Percentiles rank a stretch among this genome's conserved stretches.
These are phyloP conservation scores for Fusarium nisikadoi DNA, from an alignment of 2,329 filamentous ascomycete genomes.

Conservation along the genomic window DNA sequence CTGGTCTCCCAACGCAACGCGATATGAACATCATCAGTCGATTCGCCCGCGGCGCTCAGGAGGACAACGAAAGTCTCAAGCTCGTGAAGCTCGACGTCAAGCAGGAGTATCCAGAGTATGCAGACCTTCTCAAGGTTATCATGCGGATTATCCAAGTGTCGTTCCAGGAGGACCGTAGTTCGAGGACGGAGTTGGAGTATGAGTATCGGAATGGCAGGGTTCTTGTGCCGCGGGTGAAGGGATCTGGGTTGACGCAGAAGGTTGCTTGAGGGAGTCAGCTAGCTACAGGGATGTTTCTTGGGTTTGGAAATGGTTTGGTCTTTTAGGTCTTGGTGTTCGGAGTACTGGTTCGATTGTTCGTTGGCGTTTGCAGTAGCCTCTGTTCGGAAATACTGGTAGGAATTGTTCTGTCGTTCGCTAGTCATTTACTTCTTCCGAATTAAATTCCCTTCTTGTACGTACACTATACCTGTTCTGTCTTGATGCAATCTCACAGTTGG, in stretches of 20 bases:
- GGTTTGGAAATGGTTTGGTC: neutral
- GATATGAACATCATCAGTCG: neutral
- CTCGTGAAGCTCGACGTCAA: constrained; percentile 7
- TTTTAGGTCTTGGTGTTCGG: neutral
- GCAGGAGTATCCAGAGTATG: neutral
- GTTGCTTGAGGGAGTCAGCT: fast-evolving
- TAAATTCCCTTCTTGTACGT: too few relatives aligned
- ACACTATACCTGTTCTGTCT: too few relatives aligned
- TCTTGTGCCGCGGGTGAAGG: neutral
- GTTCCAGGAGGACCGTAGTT: constrained; percentile 7
- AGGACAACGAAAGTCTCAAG: neutral
- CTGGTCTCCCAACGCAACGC: fast-evolving
- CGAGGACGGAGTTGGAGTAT: constrained; percentile 10
- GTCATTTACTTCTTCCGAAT: too few relatives aligned
- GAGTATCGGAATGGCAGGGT: constrained; percentile 7
- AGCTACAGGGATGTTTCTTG: neutral
- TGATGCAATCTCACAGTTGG: too few relatives aligned
- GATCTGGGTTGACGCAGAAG: neutral
- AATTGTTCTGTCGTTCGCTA: neutral
- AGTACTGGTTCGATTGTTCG: fast-evolving
- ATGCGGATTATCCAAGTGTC: constrained; percentile 5
- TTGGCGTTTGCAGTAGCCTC: neutral
- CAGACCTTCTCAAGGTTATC: constrained; percentile 1
- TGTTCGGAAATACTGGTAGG: fast-evolving
- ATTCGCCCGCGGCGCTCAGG: neutral